Base-by-base conservation (phyloP, 1,139 yeast species). In the Suhomyces chickasaworum region DNA sequence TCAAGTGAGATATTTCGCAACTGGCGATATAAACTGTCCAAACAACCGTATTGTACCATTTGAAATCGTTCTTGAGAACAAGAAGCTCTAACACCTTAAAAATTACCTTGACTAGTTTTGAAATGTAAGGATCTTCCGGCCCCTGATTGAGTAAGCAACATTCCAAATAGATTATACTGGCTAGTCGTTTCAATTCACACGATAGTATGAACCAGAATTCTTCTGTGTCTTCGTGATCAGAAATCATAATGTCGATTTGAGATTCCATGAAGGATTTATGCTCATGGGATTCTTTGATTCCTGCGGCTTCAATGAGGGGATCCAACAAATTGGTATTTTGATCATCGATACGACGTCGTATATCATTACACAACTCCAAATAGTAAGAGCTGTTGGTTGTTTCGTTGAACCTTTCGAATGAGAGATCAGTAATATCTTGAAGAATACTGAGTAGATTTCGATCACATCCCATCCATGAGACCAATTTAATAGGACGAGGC, bases 391-490 rank as follows among this genome's bases (percentile, higher is more conserved):
- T 64, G 2, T 54, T 36, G 3, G 61, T 55, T 3, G 50, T 50
- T 22, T 41, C 41, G 42, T 51, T 51, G 8, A 49, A 44, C 25
- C 47, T 45, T 47, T 68, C 71, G 40, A 63, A 60, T 5, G 73
- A 67, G 33, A 69, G 52, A 45, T 68, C 73, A 4, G 74, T 69
- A 18, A 68, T 67, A 46, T 68, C 72, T 7, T 71, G 60, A 12
- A 69, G 63, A 1, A 64, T 52, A 31, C 60, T 53, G 7, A 68
- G 48, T 37, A 69, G 51, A 12, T 55, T 48, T 29, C 58, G 53
- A 43, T 65, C 68, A 47, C 73, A 67, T 4, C 73, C 74, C 65
- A 63, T 55, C 59, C 58, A 55, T 16, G 57, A 53, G 1, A 54
- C 57, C 17, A 55, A 41, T 30, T 48, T 46, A 30, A 53, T 43